Evolutionary conservation across 225 moss, liverwort and hornwort genomes (phyloP), one percentile per base, ranked within the genome.

Genomic region (Lunularia cruciata): DNA sequence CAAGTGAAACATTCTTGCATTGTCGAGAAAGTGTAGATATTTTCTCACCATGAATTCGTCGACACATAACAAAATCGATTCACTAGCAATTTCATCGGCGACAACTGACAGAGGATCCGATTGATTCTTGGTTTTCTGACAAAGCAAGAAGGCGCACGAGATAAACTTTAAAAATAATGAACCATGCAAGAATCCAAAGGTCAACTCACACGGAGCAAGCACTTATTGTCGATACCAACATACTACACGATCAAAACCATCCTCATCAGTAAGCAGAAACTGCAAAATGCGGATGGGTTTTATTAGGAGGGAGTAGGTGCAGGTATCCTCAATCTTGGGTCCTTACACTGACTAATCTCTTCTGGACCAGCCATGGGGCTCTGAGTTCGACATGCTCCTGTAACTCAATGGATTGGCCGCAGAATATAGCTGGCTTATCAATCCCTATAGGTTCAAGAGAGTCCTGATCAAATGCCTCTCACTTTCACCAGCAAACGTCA

Each of bases 21-120:
- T 19, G 20, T 16, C 23, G 47, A 51, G n/a, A n/a, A 45, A 71
- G 68, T n/a, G n/a, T 30, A 58, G 14, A 27, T 57, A 4, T 15
- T 64, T 47, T 48, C 76, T 54, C 73, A 92, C 94, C 94, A 91
- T 94, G 75, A 94, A 94, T 70, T 94, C 89, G 52, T 94, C 91
- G 57, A 94, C 76, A 60, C 89, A 94, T 38, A 87, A 79, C 72
- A 94, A 60, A 63, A 91, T 59, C 8, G 89, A 81, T 42, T 90
- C 89, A 34, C 85, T 72, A 2, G 78, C 72, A 15, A 91, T 86
- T 56, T 75, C 83, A 36, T 89, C 91, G 6, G 89, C 94, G 65
- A 91, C 94, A 69, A 86, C 76, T 54, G 76, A 84, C 72, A 94
- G 74, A 6, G 91, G 94, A 80, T 94, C 94, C 59, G 89, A 75